Conservation (phyloP, 805 yeast genomes). For the Candida tibetensis region DNA sequence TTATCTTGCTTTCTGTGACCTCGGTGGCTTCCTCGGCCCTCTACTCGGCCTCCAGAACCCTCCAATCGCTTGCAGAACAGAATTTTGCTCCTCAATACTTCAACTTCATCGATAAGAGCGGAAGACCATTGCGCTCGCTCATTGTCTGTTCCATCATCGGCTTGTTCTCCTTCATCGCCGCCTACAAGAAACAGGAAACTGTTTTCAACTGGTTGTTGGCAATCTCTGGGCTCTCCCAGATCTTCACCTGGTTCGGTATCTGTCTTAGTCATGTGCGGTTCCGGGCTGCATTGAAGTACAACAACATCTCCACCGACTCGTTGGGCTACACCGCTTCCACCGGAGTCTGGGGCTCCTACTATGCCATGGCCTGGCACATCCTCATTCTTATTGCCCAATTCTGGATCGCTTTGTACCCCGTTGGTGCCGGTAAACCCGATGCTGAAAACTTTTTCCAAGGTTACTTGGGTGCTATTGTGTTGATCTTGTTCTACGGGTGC, state of each 20-base stretch:
- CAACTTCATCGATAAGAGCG: constrained; percentile 39
- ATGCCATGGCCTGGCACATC: constrained; percentile 29
- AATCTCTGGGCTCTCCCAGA: constrained; percentile 40
- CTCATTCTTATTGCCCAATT: constrained; percentile 42
- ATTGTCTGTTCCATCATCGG: constrained; percentile 33
- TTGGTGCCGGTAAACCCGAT: constrained; percentile 24
- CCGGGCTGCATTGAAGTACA: constrained; percentile 35
- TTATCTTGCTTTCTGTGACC: constrained; percentile 39
- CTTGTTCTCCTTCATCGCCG: constrained; percentile 40
- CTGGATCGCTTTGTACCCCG: constrained; percentile 44
- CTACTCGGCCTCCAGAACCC: constrained; percentile 42
- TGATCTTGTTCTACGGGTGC: constrained; percentile 28
- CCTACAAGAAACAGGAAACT: constrained; percentile 35
- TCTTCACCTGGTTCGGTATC: constrained; percentile 43
- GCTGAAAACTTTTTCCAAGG: constrained; percentile 31
- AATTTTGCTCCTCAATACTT: constrained; percentile 40
- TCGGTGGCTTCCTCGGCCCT: constrained; percentile 43
- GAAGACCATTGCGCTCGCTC: constrained; percentile 42
- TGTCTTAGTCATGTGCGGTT: constrained; percentile 41
- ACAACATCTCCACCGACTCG: constrained; percentile 24
- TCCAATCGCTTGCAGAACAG: constrained; percentile 42
- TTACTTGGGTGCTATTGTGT: constrained; percentile 34
- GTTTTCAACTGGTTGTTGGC: constrained; percentile 44
- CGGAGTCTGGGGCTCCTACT: constrained; percentile 39
- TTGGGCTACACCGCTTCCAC: constrained; percentile 39